A percentile compares a stretch with the other conserved stretches of the same genome.
phyloP scores from a whole-genome alignment of 768 basidiomycete genomes.

The Boletus subparvulus region DNA sequence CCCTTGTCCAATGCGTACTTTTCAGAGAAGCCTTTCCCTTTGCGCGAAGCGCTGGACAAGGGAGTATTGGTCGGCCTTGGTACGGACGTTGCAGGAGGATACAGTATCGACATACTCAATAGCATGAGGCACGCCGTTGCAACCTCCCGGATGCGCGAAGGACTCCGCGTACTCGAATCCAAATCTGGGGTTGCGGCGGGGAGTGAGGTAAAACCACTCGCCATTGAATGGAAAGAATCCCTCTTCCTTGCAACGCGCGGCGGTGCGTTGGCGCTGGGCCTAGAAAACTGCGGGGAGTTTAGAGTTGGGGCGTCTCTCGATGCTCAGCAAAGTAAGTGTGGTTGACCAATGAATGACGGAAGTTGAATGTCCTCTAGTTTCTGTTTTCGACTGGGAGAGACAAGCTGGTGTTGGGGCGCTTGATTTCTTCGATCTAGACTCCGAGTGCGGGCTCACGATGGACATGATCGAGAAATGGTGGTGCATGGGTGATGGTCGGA shows the following conservation, averaged over 20 bases:
- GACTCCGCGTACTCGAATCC: constrained; percentile 35
- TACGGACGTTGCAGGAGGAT: constrained; percentile 85
- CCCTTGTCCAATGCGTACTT: constrained; percentile 90
- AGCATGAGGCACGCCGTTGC: constrained; percentile 79
- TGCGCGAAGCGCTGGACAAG: constrained; percentile 66
- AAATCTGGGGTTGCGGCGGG: background rate
- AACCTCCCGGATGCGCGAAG: constrained; percentile 68
- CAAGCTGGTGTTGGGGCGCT: constrained; percentile 57
- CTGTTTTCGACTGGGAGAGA: constrained; percentile 42
- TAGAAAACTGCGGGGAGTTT: constrained; percentile 55
- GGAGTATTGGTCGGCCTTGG: constrained; percentile 78
- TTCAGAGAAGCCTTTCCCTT: constrained; percentile 64
- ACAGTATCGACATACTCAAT: constrained; percentile 72
- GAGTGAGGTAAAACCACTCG: constrained; percentile 30
- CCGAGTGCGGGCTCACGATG: constrained; percentile 28
- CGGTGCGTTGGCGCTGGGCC: constrained; percentile 67
- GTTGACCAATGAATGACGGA: background rate
- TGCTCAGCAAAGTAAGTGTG: constrained; percentile 66
- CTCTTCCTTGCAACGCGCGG: constrained; percentile 82
- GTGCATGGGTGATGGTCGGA: constrained; percentile 73
- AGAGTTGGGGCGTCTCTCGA: constrained; percentile 66
- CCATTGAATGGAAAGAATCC: constrained; percentile 79
- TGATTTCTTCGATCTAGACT: constrained; percentile 60
- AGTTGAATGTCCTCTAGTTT: constrained; percentile 36
- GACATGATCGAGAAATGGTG: constrained; percentile 88